Evolutionary conservation across 306 rosid species (phyloP), one percentile per base, ranked within the genome.

Genomic region (Malus fusca): DNA sequence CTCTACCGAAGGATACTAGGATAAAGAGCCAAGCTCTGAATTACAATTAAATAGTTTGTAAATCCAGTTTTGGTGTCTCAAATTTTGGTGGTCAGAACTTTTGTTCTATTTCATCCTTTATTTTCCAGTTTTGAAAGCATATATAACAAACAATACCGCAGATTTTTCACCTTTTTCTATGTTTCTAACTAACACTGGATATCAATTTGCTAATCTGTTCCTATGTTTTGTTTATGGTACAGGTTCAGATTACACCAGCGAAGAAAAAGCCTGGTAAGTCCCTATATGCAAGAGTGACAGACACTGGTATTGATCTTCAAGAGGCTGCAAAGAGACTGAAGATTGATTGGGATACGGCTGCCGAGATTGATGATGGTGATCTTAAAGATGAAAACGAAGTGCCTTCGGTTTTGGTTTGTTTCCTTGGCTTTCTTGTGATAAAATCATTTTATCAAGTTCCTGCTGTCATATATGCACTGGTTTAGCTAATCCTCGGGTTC

Each of bases 341-440:
- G 15, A 42, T 14, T 66, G 99, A 95, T 77, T 95, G 99, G 99
- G 97, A 95, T 87, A 79, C 97, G 66, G 99, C 97, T 26, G 97
- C 99, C 66, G 97, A 95, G 79, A 80, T 92, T 73, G 96, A 89
- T 48, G 97, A 89, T 59, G 53, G 76, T 28, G 82, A 79, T 72
- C 80, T 2, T 25, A 85, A 74, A 4, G 86, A 88, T 67, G 93
- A 90, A n/a, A 21, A 82, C 2, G 93, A 92, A 74, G 97, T 95
- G 61, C 97, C 99, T 48, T n/a, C 97, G 1, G 89, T 42, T 4
- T 75, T 95, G 97, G 99, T 95, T 76, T 80, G 97, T 87, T 81
- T 78, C 83, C 70, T 71, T 68, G 13, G 35, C 73, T 48, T 31
- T 59, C 65, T 79, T 53, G 18, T 68, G 44, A 60, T 35, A 25